Conservation (phyloP, 129 eudicot genomes). For the Apium graveolens region DNA sequence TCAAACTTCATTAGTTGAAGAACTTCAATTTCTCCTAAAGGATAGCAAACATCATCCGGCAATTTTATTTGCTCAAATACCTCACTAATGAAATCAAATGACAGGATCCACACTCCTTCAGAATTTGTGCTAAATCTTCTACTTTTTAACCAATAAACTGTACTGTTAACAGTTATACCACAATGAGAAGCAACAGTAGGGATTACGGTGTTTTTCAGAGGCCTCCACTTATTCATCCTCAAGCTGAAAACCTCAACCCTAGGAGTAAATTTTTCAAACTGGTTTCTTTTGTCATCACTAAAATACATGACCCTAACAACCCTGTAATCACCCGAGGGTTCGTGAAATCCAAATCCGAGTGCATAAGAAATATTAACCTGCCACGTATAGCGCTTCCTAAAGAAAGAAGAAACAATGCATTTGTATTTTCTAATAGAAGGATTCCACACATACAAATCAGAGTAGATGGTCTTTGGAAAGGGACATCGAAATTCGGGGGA, state of each 20-base stretch:
- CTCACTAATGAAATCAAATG: slow-evolving; percentile 4
- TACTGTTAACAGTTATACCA: neutral
- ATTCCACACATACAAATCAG: neutral
- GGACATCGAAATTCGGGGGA: neutral
- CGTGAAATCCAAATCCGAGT: neutral
- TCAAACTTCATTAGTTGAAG: neutral
- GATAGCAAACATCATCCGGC: neutral
- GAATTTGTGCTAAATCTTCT: no score
- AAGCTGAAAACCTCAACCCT: slow-evolving; percentile 3
- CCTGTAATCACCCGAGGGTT: neutral
- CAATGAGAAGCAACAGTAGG: neutral
- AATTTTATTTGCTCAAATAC: neutral
- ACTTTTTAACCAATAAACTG: neutral
- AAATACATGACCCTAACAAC: neutral
- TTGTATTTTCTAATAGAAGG: neutral
- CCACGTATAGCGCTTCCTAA: neutral
- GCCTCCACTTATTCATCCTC: neutral
- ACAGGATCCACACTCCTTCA: neutral
- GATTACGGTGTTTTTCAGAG: neutral
- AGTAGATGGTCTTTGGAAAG: no score
- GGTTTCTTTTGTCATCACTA: neutral
- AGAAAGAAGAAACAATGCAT: neutral
- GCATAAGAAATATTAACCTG: neutral
- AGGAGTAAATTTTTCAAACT: neutral
- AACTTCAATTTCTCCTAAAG: neutral